These are phyloP conservation scores for Hawksworthiomyces lignivorus DNA, from an alignment of 2,329 filamentous ascomycete genomes.

Conservation along the genomic window DNA sequence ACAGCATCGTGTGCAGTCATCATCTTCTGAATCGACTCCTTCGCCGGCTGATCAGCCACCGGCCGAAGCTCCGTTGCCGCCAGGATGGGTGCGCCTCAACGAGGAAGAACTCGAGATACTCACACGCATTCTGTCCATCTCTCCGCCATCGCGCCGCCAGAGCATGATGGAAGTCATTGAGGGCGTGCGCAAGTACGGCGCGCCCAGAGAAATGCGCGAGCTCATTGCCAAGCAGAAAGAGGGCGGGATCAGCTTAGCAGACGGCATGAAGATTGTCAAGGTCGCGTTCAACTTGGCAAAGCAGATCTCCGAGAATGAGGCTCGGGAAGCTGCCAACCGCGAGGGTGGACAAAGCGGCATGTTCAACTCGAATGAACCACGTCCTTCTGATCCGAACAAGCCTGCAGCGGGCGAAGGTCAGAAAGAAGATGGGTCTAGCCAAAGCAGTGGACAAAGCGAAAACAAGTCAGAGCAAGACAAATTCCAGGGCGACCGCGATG, in stretches of 20 bases:
- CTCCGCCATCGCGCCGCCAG: conserved; percentile 55
- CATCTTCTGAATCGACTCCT: too few species aligned
- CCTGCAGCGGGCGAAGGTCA: conserved; percentile 11
- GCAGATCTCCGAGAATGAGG: conserved; percentile 22
- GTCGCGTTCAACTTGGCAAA: conserved; percentile 50
- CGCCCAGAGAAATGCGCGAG: conserved; percentile 60
- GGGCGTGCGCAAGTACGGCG: conserved; percentile 58
- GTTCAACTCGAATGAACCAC: conserved; percentile 20
- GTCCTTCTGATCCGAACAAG: conserved; percentile 9
- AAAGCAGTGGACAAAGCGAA: conserved; percentile 14
- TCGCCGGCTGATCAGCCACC: not conserved
- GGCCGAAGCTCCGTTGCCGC: conserved; percentile 25
- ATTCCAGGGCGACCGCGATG: conserved; percentile 14
- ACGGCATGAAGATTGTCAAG: conserved; percentile 52
- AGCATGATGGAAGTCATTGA: conserved; percentile 53
- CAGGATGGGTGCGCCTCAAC: conserved; percentile 39
- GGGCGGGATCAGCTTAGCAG: conserved; percentile 33
- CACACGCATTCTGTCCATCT: conserved; percentile 50
- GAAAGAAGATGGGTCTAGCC: conserved; percentile 17
- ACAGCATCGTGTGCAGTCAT: too few species aligned
- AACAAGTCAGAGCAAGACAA: conserved; percentile 11
- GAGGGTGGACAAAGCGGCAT: conserved; percentile 6
- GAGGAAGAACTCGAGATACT: conserved; percentile 45
- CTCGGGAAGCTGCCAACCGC: conserved; percentile 13
- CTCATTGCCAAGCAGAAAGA: conserved; percentile 50